A percentile compares a stretch with the other conserved stretches of the same genome.
Evolutionary conservation across 495 filamentous ascomycete species (phyloP).

Genomic region (Lasiosphaeria hispida): DNA sequence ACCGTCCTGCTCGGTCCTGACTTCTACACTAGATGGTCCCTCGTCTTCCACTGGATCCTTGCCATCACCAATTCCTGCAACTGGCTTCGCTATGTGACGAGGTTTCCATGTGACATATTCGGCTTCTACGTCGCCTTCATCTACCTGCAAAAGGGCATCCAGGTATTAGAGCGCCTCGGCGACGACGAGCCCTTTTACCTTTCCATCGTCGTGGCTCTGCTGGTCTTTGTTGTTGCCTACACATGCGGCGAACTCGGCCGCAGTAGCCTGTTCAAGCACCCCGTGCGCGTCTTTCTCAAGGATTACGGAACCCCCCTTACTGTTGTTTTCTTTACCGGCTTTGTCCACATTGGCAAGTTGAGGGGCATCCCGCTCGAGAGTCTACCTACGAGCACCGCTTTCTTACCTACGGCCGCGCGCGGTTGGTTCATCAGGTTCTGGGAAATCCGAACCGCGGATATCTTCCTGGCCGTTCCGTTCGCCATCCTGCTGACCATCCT

Average conservation of each 20-base stretch:
- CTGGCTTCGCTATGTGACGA: conserved; percentile 74
- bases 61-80: conserved; percentile 81
- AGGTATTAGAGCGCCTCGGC: conserved; percentile 64
- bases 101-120: conserved; percentile 84
- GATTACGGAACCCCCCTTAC: conserved; percentile 83
- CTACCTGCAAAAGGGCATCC: conserved; percentile 81
- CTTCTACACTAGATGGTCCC: conserved; percentile 57
- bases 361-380: conserved; percentile 58
- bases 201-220: conserved; percentile 67
- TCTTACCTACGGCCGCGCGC: conserved; percentile 75
- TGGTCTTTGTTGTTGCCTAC: conserved; percentile 72
- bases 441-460: conserved; percentile 68
- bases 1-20: neutral
- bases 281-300: conserved; percentile 72
- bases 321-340: conserved; percentile 84
- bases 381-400: conserved; percentile 71
- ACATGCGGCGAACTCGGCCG: conserved; percentile 66
- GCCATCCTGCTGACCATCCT: conserved; percentile 80
- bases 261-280: conserved; percentile 67
- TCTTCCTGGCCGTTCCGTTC: conserved; percentile 89
- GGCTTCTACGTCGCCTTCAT: conserved; percentile 87
- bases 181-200: conserved; percentile 64
- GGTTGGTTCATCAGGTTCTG: conserved; percentile 87
- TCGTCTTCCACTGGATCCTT: conserved; percentile 76
- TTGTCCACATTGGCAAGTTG: conserved; percentile 83